These are phyloP conservation scores for Cladosporium colombiae DNA, from an alignment of 2,329 filamentous ascomycete species.

Conservation along the genomic window DNA sequence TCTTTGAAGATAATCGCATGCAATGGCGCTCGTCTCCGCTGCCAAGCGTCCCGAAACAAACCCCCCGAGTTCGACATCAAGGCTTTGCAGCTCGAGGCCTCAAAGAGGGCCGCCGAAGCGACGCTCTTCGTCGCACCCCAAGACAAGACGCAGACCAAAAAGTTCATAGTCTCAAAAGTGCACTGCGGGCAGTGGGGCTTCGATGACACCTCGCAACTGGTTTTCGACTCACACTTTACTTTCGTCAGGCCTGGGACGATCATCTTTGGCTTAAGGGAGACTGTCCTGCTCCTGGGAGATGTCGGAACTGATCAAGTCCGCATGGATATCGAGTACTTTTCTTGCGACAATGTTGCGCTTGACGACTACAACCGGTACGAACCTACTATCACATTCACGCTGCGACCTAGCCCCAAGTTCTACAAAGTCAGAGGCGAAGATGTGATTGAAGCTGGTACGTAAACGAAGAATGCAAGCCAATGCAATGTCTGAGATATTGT, in stretches of 20 bases:
- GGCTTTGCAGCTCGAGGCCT: slow-evolving; percentile 29
- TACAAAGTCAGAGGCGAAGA: slow-evolving; percentile 33
- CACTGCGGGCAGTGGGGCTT: slow-evolving; percentile 50
- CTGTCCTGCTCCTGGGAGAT: slow-evolving; percentile 30
- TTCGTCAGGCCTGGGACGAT: slow-evolving; percentile 45
- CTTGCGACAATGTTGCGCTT: slow-evolving; percentile 42
- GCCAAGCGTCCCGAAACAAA: slow-evolving; percentile 28
- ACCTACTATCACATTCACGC: slow-evolving; percentile 41
- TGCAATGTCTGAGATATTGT: not conserved
- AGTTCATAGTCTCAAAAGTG: slow-evolving; percentile 39
- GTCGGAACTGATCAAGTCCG: slow-evolving; percentile 30
- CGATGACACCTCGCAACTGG: slow-evolving; percentile 31
- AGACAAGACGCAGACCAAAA: slow-evolving; percentile 25
- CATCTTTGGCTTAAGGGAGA: slow-evolving; percentile 34
- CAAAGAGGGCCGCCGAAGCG: slow-evolving; percentile 18
- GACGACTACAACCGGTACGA: slow-evolving; percentile 27
- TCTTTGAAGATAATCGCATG: slow-evolving; percentile 10
- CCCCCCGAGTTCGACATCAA: slow-evolving; percentile 30
- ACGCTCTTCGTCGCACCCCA: not conserved
- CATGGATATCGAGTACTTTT: slow-evolving; percentile 47
- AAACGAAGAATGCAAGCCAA: not conserved
- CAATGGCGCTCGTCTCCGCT: slow-evolving; percentile 32
- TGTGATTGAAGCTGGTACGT: slow-evolving; percentile 19
- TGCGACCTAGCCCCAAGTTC: slow-evolving; percentile 43
- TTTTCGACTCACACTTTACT: slow-evolving; percentile 45